These are phyloP conservation scores for Tubosaeta sp. DNA, from an alignment of 768 basidiomycete species.

Conservation along the genomic window DNA sequence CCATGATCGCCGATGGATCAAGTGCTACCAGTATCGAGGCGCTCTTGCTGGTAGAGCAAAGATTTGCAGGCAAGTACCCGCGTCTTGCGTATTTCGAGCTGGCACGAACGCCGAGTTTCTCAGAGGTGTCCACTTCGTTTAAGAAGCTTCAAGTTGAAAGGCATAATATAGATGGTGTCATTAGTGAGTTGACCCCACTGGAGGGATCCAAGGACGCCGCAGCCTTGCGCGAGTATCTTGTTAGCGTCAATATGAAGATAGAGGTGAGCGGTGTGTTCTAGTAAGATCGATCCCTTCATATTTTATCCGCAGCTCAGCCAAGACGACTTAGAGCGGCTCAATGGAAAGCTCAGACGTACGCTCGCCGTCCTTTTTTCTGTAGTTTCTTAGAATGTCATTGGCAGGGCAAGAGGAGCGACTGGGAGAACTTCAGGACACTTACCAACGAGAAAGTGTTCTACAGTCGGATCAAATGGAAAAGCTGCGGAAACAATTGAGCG, in stretches of 20 bases:
- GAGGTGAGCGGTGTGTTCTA: constrained; percentile 48
- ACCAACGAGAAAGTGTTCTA: constrained; percentile 74
- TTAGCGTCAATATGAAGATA: constrained; percentile 59
- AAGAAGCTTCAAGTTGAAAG: constrained; percentile 73
- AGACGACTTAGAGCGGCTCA: constrained; percentile 76
- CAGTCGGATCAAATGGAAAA: constrained; percentile 71
- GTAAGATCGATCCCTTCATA: not conserved
- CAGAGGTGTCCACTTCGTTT: constrained; percentile 78
- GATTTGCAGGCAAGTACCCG: constrained; percentile 57
- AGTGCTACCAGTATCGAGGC: constrained; percentile 43
- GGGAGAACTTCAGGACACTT: constrained; percentile 81
- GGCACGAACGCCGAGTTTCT: constrained; percentile 5
- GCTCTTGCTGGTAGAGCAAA: constrained; percentile 67
- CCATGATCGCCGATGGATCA: not conserved
- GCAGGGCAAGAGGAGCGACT: constrained; percentile 81
- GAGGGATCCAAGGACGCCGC: constrained; percentile 59
- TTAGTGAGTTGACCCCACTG: constrained; percentile 70
- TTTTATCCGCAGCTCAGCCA: constrained; percentile 49
- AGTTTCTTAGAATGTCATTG: constrained; percentile 2
- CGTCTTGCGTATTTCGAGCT: not conserved
- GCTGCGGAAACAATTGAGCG: constrained; percentile 61
- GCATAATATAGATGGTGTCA: constrained; percentile 57
- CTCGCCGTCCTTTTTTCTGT: not conserved
- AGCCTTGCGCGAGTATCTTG: constrained; percentile 70
- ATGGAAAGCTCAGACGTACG: constrained; percentile 69